Percentiles rank a stretch among this genome's conserved stretches.
Conservation (phyloP, 75 land plant species). For the Isoetes taiwanensis region DNA sequence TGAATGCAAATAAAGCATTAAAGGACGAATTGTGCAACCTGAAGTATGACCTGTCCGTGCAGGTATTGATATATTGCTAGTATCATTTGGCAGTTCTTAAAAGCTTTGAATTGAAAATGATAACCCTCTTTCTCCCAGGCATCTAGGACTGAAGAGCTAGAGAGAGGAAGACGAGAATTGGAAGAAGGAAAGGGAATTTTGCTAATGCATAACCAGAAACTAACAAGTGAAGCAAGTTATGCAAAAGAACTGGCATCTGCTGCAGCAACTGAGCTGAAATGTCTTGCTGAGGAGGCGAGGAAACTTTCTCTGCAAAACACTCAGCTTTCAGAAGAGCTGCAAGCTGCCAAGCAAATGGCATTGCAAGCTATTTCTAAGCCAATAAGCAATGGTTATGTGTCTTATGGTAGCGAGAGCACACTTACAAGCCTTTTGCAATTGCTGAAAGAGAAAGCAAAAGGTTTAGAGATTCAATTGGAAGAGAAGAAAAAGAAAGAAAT, state of each 20-base stretch:
- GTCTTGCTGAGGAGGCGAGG: slow-evolving; percentile 68
- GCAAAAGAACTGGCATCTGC: slow-evolving; percentile 68
- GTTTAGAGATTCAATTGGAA: slow-evolving; percentile 28
- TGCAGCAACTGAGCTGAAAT: slow-evolving; percentile 63
- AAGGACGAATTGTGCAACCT: no score
- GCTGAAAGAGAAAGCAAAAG: slow-evolving; percentile 30
- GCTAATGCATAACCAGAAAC: slow-evolving; percentile 41
- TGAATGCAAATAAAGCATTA: no score
- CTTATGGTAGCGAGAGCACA: no score
- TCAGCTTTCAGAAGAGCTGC: slow-evolving; percentile 21
- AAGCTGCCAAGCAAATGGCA: slow-evolving; percentile 13
- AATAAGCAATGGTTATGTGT: no score
- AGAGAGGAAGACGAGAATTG: slow-evolving; percentile 36
- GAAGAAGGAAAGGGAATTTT: slow-evolving; percentile 57
- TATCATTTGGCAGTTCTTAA: background rate
- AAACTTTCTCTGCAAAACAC: slow-evolving; percentile 59
- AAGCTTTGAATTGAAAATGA: background rate
- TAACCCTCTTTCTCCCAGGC: slow-evolving; percentile 19
- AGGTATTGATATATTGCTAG: no score
- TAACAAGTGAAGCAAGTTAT: slow-evolving; percentile 65
- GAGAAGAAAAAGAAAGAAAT: slow-evolving; percentile 38
- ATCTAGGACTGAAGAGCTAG: slow-evolving; percentile 51
- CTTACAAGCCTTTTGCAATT: slow-evolving; percentile 32
- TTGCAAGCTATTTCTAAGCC: no score
- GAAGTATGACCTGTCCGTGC: no score